Percentiles rank a stretch among this genome's conserved stretches.
Conservation (phyloP, 2,329 filamentous ascomycete genomes). For the Fusarium ambrosium region DNA sequence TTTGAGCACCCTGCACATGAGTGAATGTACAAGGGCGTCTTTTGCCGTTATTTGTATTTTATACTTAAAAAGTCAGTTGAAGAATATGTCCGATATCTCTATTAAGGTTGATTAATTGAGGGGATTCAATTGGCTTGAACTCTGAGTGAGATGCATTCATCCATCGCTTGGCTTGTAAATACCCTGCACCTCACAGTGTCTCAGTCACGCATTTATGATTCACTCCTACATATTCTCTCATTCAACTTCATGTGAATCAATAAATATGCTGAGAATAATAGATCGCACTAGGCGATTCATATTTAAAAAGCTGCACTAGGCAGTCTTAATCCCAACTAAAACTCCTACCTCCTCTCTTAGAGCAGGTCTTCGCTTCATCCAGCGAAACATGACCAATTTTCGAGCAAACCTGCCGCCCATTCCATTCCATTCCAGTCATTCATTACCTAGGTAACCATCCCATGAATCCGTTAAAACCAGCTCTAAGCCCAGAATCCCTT, state of each 20-base stretch:
- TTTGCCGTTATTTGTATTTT: background rate
- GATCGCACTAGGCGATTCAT: background rate
- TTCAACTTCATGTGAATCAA: background rate
- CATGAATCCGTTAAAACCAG: conserved; percentile 1
- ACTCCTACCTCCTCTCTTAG: background rate
- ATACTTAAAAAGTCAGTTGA: background rate
- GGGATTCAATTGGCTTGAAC: background rate
- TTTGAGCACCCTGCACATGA: background rate
- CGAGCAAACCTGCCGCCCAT: conserved; percentile 36
- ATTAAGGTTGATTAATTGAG: background rate
- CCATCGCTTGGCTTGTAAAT: background rate
- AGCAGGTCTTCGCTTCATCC: background rate
- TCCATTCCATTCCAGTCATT: background rate
- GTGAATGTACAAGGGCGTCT: background rate
- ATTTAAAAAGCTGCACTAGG: conserved; percentile 1
- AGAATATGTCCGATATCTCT: background rate
- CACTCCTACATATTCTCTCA: background rate
- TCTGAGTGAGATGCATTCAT: background rate
- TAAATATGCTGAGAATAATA: background rate
- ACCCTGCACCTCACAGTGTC: background rate
- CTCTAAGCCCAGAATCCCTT: conserved; percentile 6
- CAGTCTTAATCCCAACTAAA: background rate
- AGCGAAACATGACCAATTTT: conserved; percentile 22
- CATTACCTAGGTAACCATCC: background rate
- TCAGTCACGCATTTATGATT: conserved; percentile 11